Conservation (phyloP, 2,329 filamentous ascomycete genomes). For the Exutisphaerella laricina region DNA sequence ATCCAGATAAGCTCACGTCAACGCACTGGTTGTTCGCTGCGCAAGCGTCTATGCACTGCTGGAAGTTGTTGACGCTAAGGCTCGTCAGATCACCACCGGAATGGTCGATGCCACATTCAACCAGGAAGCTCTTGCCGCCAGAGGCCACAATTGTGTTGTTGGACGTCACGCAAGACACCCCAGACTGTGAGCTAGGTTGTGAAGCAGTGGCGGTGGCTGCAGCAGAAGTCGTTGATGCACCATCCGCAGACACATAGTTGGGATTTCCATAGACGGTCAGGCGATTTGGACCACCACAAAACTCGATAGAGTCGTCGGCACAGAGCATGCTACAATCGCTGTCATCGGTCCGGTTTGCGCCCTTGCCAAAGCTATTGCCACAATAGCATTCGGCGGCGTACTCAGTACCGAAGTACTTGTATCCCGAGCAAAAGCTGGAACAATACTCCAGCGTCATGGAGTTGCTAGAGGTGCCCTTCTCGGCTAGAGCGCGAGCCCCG, state of each 20-base stretch:
- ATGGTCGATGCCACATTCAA: slow-evolving; percentile 24
- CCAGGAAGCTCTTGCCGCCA: slow-evolving; percentile 25
- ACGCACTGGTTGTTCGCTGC: slow-evolving; percentile 29
- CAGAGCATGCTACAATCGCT: slow-evolving; percentile 4
- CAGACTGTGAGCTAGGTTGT: slow-evolving; percentile 12
- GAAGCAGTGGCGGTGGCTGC: slow-evolving; percentile 12
- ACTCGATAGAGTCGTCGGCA: slow-evolving; percentile 22
- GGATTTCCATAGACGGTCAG: slow-evolving; percentile 23
- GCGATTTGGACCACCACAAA: slow-evolving; percentile 27
- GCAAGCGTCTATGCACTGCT: slow-evolving; percentile 30
- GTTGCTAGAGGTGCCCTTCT: slow-evolving; percentile 21
- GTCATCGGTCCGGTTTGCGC: slow-evolving; percentile 23
- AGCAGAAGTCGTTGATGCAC: slow-evolving; percentile 10
- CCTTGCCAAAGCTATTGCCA: slow-evolving; percentile 18
- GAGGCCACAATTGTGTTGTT: slow-evolving; percentile 24
- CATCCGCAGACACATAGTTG: slow-evolving; percentile 17
- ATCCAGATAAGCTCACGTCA: slow-evolving; percentile 30
- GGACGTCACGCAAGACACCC: slow-evolving; percentile 25
- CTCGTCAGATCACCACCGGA: slow-evolving; percentile 27
- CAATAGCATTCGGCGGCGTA: slow-evolving; percentile 26
- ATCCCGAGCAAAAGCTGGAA: slow-evolving; percentile 30
- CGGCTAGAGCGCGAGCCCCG: slow-evolving; percentile 26
- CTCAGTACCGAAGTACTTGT: slow-evolving; percentile 34
- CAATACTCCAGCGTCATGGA: slow-evolving; percentile 40
- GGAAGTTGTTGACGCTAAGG: slow-evolving; percentile 23